phyloP scores from a whole-genome alignment of 2,329 filamentous ascomycete genomes.

The Escovopsis weberi region DNA sequence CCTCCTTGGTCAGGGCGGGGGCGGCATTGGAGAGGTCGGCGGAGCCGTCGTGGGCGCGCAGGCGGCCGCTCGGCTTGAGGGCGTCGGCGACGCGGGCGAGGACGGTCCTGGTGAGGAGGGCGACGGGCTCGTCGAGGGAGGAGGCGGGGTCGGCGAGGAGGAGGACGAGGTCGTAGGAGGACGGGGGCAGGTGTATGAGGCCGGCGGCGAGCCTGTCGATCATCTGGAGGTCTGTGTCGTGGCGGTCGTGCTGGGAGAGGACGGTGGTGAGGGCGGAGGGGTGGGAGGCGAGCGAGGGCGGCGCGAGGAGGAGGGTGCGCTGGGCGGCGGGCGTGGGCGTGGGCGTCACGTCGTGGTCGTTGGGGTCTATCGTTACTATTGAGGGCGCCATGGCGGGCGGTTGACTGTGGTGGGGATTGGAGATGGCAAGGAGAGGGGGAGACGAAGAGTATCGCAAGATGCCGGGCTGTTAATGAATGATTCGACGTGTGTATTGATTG shows the following conservation, averaged over 20 bases:
- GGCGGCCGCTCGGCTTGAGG: conserved; percentile 4
- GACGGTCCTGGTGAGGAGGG: conserved; percentile 42
- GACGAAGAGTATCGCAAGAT: background rate
- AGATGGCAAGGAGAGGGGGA: background rate
- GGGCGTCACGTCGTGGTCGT: conserved; percentile 31
- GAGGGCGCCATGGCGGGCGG: conserved; percentile 33
- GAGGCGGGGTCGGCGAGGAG: conserved; percentile 54
- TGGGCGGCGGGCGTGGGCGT: conserved; percentile 17
- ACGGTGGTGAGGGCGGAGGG: conserved; percentile 61
- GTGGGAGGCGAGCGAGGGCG: conserved; percentile 77
- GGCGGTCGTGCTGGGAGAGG: conserved; percentile 58
- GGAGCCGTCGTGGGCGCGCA: conserved; percentile 5
- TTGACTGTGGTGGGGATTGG: background rate
- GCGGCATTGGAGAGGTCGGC: background rate
- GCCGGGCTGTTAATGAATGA: no score
- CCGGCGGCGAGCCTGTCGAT: conserved; percentile 80
- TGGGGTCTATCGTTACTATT: conserved; percentile 39
- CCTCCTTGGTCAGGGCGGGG: conserved; percentile 39
- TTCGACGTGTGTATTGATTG: no score
- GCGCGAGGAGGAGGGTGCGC: conserved; percentile 73
- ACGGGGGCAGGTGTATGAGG: conserved; percentile 58
- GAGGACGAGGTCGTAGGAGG: conserved; percentile 73
- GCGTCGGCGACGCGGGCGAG: conserved; percentile 4
- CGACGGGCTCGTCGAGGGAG: conserved; percentile 37
- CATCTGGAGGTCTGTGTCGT: conserved; percentile 85